Conservation (phyloP, 2,329 filamentous ascomycete genomes). For the Cercospora nicotianae region DNA sequence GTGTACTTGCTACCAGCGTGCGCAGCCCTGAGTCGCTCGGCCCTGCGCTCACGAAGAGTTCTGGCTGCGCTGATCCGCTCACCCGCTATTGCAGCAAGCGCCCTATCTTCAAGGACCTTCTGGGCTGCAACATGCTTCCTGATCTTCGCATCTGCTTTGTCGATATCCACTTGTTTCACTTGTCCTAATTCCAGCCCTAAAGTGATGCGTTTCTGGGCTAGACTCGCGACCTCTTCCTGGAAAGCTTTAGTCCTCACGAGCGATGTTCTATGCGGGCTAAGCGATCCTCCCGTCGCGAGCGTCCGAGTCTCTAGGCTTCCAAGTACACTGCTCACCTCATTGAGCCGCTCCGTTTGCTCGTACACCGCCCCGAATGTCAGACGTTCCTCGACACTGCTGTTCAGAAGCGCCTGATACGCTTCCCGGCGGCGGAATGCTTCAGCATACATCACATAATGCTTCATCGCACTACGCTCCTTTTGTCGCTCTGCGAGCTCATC, state of each 20-base stretch:
- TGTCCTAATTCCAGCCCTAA: conserved; percentile 9
- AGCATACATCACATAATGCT: background rate
- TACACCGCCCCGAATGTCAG: conserved; percentile 2
- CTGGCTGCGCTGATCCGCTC: background rate
- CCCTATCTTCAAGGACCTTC: background rate
- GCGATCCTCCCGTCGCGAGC: background rate
- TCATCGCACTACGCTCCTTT: background rate
- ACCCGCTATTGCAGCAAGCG: background rate
- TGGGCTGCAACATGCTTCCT: background rate
- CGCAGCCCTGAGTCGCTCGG: background rate
- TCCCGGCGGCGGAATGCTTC: conserved; percentile 1
- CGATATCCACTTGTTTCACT: background rate
- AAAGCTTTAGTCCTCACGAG: background rate
- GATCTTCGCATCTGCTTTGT: conserved; percentile 1
- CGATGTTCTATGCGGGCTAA: background rate
- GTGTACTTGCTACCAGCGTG: background rate
- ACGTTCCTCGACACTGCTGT: conserved; percentile 6
- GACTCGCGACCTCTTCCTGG: background rate
- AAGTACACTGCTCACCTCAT: background rate
- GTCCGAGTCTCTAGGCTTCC: background rate
- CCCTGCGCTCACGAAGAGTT: background rate
- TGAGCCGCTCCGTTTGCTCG: background rate
- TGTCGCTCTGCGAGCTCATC: background rate
- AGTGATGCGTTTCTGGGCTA: conserved; percentile 2
- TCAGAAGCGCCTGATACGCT: conserved; percentile 12